These are phyloP conservation scores for Coemansia interrupta DNA, from an alignment of 192 early-diverging fungal genomes.

Conservation along the genomic window DNA sequence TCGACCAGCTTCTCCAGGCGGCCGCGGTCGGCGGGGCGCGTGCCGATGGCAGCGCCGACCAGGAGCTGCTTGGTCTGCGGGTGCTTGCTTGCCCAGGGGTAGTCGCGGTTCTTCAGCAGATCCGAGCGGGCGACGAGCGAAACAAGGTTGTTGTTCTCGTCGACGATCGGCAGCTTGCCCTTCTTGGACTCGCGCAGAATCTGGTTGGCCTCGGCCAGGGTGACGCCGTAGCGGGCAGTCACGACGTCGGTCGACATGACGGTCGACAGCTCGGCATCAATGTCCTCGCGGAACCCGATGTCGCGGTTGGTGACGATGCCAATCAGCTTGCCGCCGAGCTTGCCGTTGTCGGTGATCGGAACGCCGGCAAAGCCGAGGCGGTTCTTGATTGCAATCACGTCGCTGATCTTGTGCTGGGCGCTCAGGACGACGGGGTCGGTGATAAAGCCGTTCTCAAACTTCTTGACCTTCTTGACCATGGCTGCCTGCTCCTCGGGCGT, in stretches of 20 bases:
- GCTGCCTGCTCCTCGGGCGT: constrained; percentile 90
- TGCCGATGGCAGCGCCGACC: constrained; percentile 89
- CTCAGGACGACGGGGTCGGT: constrained; percentile 86
- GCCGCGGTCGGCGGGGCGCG: constrained; percentile 82
- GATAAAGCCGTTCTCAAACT: constrained; percentile 99
- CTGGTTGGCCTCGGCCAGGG: constrained; percentile 82
- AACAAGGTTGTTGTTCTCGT: constrained; percentile 74
- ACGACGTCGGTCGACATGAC: constrained; percentile 92
- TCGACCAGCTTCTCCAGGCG: constrained; percentile 82
- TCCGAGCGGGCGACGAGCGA: constrained; percentile 91
- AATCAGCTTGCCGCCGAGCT: constrained; percentile 81
- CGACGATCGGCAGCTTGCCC: constrained; percentile 96
- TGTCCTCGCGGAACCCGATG: constrained; percentile 86
- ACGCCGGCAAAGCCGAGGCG: constrained; percentile 91
- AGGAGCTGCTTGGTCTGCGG: constrained; percentile 84
- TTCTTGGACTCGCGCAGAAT: constrained; percentile 87
- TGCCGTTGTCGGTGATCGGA: constrained; percentile 90
- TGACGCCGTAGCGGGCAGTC: constrained; percentile 81
- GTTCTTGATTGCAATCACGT: constrained; percentile 84
- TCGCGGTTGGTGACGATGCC: constrained; percentile 97
- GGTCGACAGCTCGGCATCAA: constrained; percentile 58
- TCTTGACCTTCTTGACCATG: constrained; percentile 97
- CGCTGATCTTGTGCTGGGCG: constrained; percentile 76
- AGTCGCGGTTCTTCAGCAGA: constrained; percentile 95
- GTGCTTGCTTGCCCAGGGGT: constrained; percentile 86